A percentile compares a stretch with the other conserved stretches of the same genome.
These are phyloP conservation scores for Rhododendron kiyosumense DNA, from an alignment of 148 eudicot species.

Conservation along the genomic window DNA sequence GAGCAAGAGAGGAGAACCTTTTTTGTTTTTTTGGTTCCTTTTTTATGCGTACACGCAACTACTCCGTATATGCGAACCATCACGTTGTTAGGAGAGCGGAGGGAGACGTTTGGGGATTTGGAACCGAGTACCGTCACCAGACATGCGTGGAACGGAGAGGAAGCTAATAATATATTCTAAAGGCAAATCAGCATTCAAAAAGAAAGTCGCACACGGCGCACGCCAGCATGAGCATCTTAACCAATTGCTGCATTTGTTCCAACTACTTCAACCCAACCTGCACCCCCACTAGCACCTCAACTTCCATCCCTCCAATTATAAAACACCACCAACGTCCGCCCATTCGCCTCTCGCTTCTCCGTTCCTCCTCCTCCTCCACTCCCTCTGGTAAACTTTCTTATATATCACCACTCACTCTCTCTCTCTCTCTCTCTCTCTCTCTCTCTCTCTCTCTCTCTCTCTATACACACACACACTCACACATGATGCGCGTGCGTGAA, in stretches of 20 bases:
- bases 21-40: too few species aligned
- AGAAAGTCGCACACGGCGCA: constrained; percentile 4
- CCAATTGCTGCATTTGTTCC: not conserved
- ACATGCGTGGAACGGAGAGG: not conserved
- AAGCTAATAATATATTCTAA: too few species aligned
- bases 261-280: not conserved
- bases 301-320: not conserved
- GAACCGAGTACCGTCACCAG: not conserved
- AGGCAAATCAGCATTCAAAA: not conserved
- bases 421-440: not conserved
- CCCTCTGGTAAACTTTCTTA: not conserved
- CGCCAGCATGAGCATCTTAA: not conserved
- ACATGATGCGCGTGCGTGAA: too few species aligned
- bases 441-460: not conserved
- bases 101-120: not conserved
- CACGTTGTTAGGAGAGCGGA: not conserved
- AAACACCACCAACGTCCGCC: not conserved
- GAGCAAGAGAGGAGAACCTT: too few species aligned
- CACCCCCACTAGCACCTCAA: not conserved
- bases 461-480: too few species aligned
- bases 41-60: too few species aligned
- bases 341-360: not conserved
- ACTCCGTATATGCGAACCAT: too few species aligned
- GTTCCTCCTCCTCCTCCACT: not conserved
- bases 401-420: not conserved